A percentile compares a stretch with the other conserved stretches of the same genome.
Conservation (phyloP, 169 alveolate genomes). For the Condylostoma magnum region DNA sequence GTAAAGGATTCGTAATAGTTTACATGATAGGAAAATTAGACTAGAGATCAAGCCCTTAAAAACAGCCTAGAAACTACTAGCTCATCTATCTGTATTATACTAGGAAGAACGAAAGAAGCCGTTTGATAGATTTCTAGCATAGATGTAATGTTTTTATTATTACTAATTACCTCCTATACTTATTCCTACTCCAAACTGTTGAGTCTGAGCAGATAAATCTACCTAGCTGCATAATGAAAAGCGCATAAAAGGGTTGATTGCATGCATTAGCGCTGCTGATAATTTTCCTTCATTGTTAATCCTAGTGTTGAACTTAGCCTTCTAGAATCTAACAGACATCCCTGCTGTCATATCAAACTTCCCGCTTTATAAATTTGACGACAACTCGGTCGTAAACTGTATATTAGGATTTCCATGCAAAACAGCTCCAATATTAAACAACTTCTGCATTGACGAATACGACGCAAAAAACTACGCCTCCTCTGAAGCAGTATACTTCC, state of each 20-base stretch:
- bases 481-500: neutral
- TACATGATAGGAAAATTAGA: no score
- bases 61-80: no score
- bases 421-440: constrained; percentile 7
- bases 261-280: neutral
- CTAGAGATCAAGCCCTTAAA: no score
- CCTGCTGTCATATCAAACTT: constrained; percentile 7
- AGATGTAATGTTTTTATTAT: no score
- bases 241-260: constrained; percentile 8
- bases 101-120: no score
- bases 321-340: neutral
- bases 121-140: no score
- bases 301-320: constrained; percentile 17
- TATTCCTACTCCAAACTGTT: constrained; percentile 29
- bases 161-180: constrained; percentile 4
- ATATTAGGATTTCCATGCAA: constrained; percentile 2
- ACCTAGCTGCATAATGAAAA: neutral
- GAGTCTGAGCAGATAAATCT: neutral
- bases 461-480: neutral
- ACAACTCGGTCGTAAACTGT: constrained; percentile 10
- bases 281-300: neutral
- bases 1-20: no score
- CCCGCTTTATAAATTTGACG: neutral
- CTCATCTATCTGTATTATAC: no score
- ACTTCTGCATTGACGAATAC: neutral